Evolutionary conservation across 371 early-diverging fungal species (phyloP).

Genomic region (Nosema granulosis): DNA sequence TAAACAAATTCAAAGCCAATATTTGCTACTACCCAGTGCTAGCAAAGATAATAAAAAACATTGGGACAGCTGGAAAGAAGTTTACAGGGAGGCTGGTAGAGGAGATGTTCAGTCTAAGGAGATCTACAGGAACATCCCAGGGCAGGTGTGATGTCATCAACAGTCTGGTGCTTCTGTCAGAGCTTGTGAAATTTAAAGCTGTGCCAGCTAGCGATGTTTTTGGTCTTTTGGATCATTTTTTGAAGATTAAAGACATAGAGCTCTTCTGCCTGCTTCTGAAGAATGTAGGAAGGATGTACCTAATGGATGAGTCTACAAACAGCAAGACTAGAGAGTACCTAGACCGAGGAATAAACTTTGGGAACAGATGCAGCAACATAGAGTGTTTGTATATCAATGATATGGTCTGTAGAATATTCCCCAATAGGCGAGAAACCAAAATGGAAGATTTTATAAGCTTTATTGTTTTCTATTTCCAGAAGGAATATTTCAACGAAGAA

Average conservation of each 20-base stretch:
- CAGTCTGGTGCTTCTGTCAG: slow-evolving; percentile 6
- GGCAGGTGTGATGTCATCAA: slow-evolving; percentile 9
- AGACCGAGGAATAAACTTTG: slow-evolving; percentile 14
- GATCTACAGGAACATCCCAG: not conserved
- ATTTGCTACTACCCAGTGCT: slow-evolving; percentile 6
- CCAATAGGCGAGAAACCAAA: not conserved
- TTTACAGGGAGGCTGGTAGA: slow-evolving; percentile 8
- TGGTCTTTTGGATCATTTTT: slow-evolving; percentile 24
- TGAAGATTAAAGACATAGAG: slow-evolving; percentile 27
- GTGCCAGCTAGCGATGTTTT: slow-evolving; percentile 6
- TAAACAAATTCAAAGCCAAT: slow-evolving; percentile 26
- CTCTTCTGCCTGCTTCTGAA: slow-evolving; percentile 23
- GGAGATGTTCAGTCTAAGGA: slow-evolving; percentile 2
- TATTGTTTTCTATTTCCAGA: slow-evolving; percentile 16
- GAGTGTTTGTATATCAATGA: slow-evolving; percentile 28
- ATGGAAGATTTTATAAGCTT: slow-evolving; percentile 6
- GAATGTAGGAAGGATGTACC: slow-evolving; percentile 13
- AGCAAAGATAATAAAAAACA: slow-evolving; percentile 33
- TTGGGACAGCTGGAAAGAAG: slow-evolving; percentile 21
- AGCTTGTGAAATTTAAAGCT: slow-evolving; percentile 26
- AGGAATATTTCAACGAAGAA: not conserved
- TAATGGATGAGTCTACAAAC: slow-evolving; percentile 18
- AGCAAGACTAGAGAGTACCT: slow-evolving; percentile 10
- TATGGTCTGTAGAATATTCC: slow-evolving; percentile 13
- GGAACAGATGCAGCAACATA: slow-evolving; percentile 1